A percentile compares a stretch with the other conserved stretches of the same genome.
phyloP scores from a whole-genome alignment of 768 basidiomycete genomes.

The Dioszegia crocea region DNA sequence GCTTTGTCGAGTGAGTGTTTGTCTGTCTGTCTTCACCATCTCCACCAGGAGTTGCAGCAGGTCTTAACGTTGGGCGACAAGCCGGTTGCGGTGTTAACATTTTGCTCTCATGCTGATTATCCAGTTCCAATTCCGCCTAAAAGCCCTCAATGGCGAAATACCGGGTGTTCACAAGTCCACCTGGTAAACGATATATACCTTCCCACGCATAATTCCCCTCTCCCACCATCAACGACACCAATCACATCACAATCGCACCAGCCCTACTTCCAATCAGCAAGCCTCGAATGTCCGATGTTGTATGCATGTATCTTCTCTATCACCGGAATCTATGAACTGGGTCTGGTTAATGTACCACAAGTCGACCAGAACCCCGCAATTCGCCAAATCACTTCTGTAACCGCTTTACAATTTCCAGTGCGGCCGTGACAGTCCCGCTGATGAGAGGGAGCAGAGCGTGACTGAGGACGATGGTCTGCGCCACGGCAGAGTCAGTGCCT shows the following conservation, averaged over 20 bases:
- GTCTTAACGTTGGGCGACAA: no score
- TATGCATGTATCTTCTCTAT: constrained; percentile 25
- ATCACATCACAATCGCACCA: neutral
- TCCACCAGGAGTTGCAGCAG: no score
- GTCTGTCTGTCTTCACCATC: neutral
- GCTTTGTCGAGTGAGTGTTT: constrained; percentile 63
- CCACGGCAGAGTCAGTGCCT: constrained; percentile 36
- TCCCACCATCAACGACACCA: no score
- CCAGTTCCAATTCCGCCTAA: constrained; percentile 85
- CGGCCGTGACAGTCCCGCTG: constrained; percentile 36
- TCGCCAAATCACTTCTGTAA: constrained; percentile 13
- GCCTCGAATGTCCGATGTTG: no score
- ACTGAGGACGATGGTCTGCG: constrained; percentile 41
- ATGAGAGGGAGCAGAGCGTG: constrained; percentile 45
- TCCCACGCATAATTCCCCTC: no score
- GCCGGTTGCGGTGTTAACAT: no score
- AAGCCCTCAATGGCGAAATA: constrained; percentile 74
- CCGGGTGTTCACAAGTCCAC: constrained; percentile 85
- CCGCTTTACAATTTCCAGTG: constrained; percentile 27
- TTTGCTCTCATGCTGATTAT: constrained; percentile 7
- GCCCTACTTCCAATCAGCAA: no score
- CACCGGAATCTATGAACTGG: no score
- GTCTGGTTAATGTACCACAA: no score
- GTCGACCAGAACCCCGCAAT: no score
- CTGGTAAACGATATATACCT: no score